Percentiles rank a stretch among this genome's conserved stretches.
Conservation (phyloP, 768 basidiomycete species). For the Baorangia bicolor region DNA sequence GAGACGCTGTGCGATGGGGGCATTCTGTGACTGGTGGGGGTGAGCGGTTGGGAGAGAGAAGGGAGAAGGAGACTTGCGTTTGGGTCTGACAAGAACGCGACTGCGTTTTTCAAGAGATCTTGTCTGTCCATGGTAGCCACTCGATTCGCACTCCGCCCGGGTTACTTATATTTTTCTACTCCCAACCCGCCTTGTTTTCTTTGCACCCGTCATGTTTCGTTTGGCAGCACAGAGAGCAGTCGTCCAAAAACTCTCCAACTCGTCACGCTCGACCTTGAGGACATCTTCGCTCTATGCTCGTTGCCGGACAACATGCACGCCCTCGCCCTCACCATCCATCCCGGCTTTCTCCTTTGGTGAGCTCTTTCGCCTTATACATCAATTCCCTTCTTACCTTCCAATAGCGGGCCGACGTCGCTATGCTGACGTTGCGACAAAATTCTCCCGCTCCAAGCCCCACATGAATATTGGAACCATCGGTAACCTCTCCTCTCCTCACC, state of each 20-base stretch:
- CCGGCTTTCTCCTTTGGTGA: conserved; percentile 11
- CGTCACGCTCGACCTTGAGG: neutral
- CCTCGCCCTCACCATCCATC: neutral
- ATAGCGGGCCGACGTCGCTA: conserved; percentile 51
- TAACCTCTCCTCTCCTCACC: conserved; percentile 22
- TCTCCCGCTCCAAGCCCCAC: conserved; percentile 78
- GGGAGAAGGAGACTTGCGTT: conserved; percentile 47
- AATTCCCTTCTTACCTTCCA: neutral
- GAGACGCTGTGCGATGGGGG: conserved; percentile 79
- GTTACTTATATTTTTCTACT: neutral
- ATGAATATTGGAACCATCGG: conserved; percentile 97
- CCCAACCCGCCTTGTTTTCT: neutral
- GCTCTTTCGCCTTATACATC: neutral
- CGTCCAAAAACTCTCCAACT: neutral
- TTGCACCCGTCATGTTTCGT: conserved; percentile 29
- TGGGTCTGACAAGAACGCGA: conserved; percentile 82
- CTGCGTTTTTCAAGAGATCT: conserved; percentile 78
- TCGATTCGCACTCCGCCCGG: conserved; percentile 30
- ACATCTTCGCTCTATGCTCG: conserved; percentile 6
- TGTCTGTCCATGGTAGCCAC: conserved; percentile 48
- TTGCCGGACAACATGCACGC: conserved; percentile 14
- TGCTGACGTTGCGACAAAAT: conserved; percentile 62
- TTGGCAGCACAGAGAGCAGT: conserved; percentile 24
- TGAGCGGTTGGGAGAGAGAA: conserved; percentile 10
- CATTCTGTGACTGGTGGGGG: conserved; percentile 61